These are phyloP conservation scores for Pseudopithomyces chartarum DNA, from an alignment of 2,329 filamentous ascomycete species.

Conservation along the genomic window DNA sequence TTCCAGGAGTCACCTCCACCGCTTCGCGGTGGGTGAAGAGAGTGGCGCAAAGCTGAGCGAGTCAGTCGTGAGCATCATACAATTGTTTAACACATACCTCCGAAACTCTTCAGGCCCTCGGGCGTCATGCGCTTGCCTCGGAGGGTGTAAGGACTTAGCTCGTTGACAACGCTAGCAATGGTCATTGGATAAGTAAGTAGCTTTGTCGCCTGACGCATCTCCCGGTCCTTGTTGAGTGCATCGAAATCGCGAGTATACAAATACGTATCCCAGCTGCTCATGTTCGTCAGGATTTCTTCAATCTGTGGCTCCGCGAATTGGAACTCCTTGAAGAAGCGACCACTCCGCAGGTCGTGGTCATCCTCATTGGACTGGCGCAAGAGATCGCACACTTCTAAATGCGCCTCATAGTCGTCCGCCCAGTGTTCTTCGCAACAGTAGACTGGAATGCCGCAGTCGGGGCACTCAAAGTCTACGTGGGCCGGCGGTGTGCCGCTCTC, in stretches of 20 bases:
- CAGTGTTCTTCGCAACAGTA: conserved; percentile 95
- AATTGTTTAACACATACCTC: conserved; percentile 64
- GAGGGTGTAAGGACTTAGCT: conserved; percentile 89
- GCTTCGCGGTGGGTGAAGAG: conserved; percentile 81
- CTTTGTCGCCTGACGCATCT: conserved; percentile 89
- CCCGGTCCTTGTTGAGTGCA: conserved; percentile 87
- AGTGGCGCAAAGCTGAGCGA: conserved; percentile 80
- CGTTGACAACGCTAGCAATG: conserved; percentile 88
- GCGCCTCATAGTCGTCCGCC: conserved; percentile 92
- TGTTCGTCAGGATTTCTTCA: conserved; percentile 91
- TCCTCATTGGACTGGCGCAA: conserved; percentile 95
- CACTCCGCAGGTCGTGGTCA: conserved; percentile 90
- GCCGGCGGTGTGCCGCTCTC: conserved; percentile 68
- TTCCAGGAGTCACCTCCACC: conserved; percentile 77
- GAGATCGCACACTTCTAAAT: conserved; percentile 90
- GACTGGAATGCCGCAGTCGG: conserved; percentile 91
- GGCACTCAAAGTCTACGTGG: conserved; percentile 92
- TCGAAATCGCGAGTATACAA: conserved; percentile 90
- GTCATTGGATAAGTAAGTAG: conserved; percentile 94
- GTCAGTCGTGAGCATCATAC: conserved; percentile 13
- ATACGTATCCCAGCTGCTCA: conserved; percentile 98
- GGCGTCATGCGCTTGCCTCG: conserved; percentile 77
- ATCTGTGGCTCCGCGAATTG: conserved; percentile 87
- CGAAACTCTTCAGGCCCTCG: conserved; percentile 92
- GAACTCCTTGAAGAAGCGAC: conserved; percentile 91